Base-by-base conservation (phyloP, 495 filamentous ascomycete genomes). In the Neurospora discreta region DNA sequence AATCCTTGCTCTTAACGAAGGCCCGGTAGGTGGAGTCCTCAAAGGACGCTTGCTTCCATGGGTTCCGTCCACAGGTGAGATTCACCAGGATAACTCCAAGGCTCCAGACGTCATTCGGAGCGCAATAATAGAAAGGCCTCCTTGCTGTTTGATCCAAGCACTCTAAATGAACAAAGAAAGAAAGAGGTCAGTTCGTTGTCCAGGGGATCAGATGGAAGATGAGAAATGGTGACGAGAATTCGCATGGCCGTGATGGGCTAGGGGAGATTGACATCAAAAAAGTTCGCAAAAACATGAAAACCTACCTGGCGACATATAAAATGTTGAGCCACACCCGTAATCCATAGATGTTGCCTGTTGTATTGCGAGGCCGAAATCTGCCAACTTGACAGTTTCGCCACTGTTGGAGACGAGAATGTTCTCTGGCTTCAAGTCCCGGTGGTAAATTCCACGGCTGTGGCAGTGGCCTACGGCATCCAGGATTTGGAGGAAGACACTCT, bases 291-390 rank as follows among this genome's bases (percentile, higher is more conserved):
- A 52, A 70, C 41, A 20, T 68, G 41, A 43, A 41, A 73, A 81
- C 87, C 82, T 92, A 98, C 95, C 95, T 88, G 95, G 95, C 72
- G 91, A 95, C 96, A 98, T 98, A 84, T 99, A 98, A 80, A 99
- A 98, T 16, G 95, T 98, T 20, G 95, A 98, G 68, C 95, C 95
- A 81, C 96, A 99, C 71, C 96, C 96, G 81, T 97, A 98, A 81
- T 99, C 95, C 73, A 94, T 90, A 72, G 95, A 96, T 72, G 52
- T 90, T 83, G 70, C 89, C 87, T 72, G 95, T 92, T 39, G 88
- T 88, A 30, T 98, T 58, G 95, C 95, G 44, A 98, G 87, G 77
- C 96, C 95, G 85, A 99, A 99, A 80, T 98, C 95, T 73, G 96
- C 95, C 70, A 99, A 87, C 83, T 98, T 97, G 76, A 97, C 93